These are phyloP conservation scores for Xerophyta viscosa DNA, from an alignment of 106 monocot genomes.

Conservation along the genomic window DNA sequence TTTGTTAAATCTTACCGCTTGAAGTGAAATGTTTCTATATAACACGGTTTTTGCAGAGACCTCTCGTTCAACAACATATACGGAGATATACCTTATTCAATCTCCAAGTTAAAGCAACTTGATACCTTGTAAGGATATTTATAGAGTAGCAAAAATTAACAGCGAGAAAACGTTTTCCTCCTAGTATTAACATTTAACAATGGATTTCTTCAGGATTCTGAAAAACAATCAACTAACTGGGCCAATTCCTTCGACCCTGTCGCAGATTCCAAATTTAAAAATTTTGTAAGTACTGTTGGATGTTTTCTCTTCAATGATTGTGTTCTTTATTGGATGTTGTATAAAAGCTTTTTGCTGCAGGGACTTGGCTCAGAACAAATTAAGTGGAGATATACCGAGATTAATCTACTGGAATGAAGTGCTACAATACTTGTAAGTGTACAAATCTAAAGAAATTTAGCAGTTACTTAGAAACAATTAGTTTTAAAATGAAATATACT, in stretches of 20 bases:
- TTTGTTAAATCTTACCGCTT: no score
- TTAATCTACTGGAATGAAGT: constrained; percentile 98
- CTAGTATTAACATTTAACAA: neutral
- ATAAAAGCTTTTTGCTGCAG: constrained; percentile 17
- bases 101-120: constrained; percentile 85
- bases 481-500: no score
- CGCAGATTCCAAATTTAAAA: constrained; percentile 91
- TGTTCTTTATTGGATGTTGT: constrained; percentile 4
- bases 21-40: no score
- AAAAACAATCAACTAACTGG: constrained; percentile 84
- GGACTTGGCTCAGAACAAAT: constrained; percentile 87
- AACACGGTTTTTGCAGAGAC: constrained; percentile 53
- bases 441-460: no score
- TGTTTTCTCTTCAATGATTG: neutral
- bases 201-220: constrained; percentile 42
- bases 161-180: no score
- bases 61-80: constrained; percentile 74
- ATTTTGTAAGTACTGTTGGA: constrained; percentile 54
- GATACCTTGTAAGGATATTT: constrained; percentile 54
- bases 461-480: no score
- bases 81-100: constrained; percentile 88
- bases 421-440: constrained; percentile 75
- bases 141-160: neutral
- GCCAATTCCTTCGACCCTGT: constrained; percentile 85
- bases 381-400: constrained; percentile 87